Evolutionary conservation across 768 basidiomycete genomes (phyloP).

Genomic region (Rhodocollybia butyracea): DNA sequence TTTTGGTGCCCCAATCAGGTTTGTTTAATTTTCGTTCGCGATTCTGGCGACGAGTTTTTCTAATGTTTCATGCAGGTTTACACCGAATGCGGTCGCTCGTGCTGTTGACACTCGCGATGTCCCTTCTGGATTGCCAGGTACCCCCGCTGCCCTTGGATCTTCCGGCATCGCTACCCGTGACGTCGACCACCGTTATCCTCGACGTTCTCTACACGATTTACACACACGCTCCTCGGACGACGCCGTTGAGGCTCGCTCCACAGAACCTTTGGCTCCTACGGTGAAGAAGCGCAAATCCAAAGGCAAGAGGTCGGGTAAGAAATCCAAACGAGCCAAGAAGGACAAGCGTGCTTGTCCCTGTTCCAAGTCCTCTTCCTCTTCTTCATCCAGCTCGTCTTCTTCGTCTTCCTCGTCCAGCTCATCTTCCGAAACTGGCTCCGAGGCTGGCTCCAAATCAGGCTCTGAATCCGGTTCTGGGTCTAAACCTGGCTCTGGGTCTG

Average conservation of each 20-base stretch:
- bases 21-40: background rate
- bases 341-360: background rate
- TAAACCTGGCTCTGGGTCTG: background rate
- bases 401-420: background rate
- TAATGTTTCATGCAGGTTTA: background rate
- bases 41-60: background rate
- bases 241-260: background rate
- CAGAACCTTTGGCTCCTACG: background rate
- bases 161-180: background rate
- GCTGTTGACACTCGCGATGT: background rate
- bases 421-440: background rate
- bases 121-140: background rate
- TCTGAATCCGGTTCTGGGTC: background rate
- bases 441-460: background rate
- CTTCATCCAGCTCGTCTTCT: background rate
- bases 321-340: background rate
- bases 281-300: background rate
- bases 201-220: background rate
- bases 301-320: background rate
- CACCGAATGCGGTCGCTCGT: background rate
- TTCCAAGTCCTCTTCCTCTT: background rate
- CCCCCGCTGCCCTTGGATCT: background rate
- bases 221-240: background rate
- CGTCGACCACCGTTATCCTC: background rate
- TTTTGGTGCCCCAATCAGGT: constrained; percentile 4